A percentile compares a stretch with the other conserved stretches of the same genome.
These are phyloP conservation scores for Helminthosporium solani DNA, from an alignment of 2,329 filamentous ascomycete species.

Conservation along the genomic window DNA sequence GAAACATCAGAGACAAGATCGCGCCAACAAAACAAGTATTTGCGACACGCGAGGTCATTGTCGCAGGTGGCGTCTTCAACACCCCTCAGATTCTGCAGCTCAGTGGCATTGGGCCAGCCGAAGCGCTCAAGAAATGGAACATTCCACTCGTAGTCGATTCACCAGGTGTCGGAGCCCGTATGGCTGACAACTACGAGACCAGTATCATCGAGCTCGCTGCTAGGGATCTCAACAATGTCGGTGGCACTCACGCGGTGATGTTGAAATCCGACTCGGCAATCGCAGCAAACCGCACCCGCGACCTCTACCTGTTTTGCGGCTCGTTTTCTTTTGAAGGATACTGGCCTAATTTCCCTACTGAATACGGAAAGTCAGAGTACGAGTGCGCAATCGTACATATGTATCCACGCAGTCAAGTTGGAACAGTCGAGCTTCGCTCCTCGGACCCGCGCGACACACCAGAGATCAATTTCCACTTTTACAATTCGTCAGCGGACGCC, in stretches of 20 bases:
- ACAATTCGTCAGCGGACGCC: slow-evolving; percentile 25
- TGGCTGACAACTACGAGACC: slow-evolving; percentile 61
- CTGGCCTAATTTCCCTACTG: slow-evolving; percentile 46
- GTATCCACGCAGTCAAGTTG: slow-evolving; percentile 52
- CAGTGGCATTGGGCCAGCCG: slow-evolving; percentile 60
- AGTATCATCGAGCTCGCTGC: slow-evolving; percentile 44
- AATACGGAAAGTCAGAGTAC: not conserved
- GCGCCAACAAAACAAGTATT: slow-evolving; percentile 28
- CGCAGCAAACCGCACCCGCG: slow-evolving; percentile 41
- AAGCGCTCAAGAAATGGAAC: slow-evolving; percentile 54
- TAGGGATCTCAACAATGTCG: slow-evolving; percentile 47
- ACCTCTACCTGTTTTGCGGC: slow-evolving; percentile 54
- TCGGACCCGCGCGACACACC: slow-evolving; percentile 64
- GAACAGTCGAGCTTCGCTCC: slow-evolving; percentile 61
- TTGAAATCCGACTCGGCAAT: slow-evolving; percentile 29
- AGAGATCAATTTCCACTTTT: slow-evolving; percentile 46
- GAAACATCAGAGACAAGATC: slow-evolving; percentile 16
- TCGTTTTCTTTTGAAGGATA: slow-evolving; percentile 53
- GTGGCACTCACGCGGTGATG: slow-evolving; percentile 50
- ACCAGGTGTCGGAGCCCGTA: slow-evolving; percentile 64
- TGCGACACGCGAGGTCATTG: slow-evolving; percentile 28
- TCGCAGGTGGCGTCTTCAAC: slow-evolving; percentile 57
- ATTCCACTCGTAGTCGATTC: slow-evolving; percentile 59
- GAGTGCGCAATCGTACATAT: slow-evolving; percentile 58
- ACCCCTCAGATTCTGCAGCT: slow-evolving; percentile 65